Conservation (phyloP, 1,284 basidiomycete species). For the Ustilago loliicola region DNA sequence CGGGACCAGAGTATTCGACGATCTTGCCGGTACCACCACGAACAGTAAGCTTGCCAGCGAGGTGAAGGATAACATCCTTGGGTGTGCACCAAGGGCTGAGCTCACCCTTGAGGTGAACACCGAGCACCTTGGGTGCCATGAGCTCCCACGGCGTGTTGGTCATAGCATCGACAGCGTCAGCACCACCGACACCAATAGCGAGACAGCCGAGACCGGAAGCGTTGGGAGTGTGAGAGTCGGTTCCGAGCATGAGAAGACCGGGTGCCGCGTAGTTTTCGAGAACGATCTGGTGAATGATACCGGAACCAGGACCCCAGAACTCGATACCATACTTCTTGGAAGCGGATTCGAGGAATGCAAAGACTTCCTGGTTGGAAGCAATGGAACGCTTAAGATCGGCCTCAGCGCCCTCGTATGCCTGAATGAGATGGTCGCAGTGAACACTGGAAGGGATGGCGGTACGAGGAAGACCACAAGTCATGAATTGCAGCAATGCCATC, state of each 20-base stretch:
- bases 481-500: slow-evolving; percentile 99
- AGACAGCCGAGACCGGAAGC: slow-evolving; percentile 97
- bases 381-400: slow-evolving; percentile 87
- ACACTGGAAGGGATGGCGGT: slow-evolving; percentile 90
- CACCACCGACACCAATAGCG: slow-evolving; percentile 97
- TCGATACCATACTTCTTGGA: slow-evolving; percentile 88
- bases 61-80: slow-evolving; percentile 94
- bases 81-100: slow-evolving; percentile 93
- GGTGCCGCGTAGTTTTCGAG: slow-evolving; percentile 92
- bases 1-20: slow-evolving; percentile 97
- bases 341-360: slow-evolving; percentile 96
- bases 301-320: slow-evolving; percentile 87
- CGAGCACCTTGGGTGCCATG: slow-evolving; percentile 86
- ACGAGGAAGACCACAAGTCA: slow-evolving; percentile 90
- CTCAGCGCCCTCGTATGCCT: slow-evolving; percentile 80
- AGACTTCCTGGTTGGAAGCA: slow-evolving; percentile 92
- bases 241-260: slow-evolving; percentile 75
- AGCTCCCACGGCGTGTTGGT: slow-evolving; percentile 98
- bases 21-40: slow-evolving; percentile 96
- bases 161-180: slow-evolving; percentile 98
- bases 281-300: slow-evolving; percentile 97
- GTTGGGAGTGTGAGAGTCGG: slow-evolving; percentile 98
- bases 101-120: slow-evolving; percentile 89
- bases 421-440: slow-evolving; percentile 88
- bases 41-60: slow-evolving; percentile 94